Conservation (phyloP, 1,284 basidiomycete species). For the Rhodotorula sp. region DNA sequence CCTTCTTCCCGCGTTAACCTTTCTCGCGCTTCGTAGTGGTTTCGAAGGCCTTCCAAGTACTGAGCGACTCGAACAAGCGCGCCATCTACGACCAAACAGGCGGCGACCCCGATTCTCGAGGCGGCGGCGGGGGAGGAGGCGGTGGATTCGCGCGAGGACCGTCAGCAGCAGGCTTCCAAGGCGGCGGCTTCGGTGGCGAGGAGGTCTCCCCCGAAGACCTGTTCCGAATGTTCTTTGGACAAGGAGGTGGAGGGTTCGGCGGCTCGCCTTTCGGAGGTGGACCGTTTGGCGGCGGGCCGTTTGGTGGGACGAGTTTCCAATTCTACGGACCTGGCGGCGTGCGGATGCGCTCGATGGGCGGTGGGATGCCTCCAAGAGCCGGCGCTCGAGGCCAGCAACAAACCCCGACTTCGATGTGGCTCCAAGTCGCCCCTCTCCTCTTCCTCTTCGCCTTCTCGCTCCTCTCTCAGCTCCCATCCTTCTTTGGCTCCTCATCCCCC, state of each 20-base stretch:
- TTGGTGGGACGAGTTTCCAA: conserved; percentile 60
- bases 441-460: conserved; percentile 80
- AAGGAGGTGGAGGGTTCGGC: conserved; percentile 57
- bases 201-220: conserved; percentile 93
- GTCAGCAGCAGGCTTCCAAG: neutral
- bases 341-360: neutral
- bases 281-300: conserved; percentile 55
- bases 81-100: conserved; percentile 83
- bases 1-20: neutral
- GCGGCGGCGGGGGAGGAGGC: conserved; percentile 50
- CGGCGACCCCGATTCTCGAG: conserved; percentile 77
- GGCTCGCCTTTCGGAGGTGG: conserved; percentile 20
- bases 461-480: conserved; percentile 73
- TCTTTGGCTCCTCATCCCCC: conserved; percentile 57
- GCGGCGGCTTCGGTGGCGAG: conserved; percentile 54
- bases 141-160: conserved; percentile 20
- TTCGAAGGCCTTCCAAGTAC: conserved; percentile 61
- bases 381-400: conserved; percentile 47
- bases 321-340: conserved; percentile 28
- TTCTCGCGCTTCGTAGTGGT: conserved; percentile 64
- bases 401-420: conserved; percentile 55
- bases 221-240: conserved; percentile 99
- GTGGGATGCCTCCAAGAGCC: conserved; percentile 21
- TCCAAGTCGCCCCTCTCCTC: conserved; percentile 83
- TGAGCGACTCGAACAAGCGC: conserved; percentile 77